A percentile compares a stretch with the other conserved stretches of the same genome.
These are phyloP conservation scores for Salix viminalis DNA, from an alignment of 345 rosid species.

Conservation along the genomic window DNA sequence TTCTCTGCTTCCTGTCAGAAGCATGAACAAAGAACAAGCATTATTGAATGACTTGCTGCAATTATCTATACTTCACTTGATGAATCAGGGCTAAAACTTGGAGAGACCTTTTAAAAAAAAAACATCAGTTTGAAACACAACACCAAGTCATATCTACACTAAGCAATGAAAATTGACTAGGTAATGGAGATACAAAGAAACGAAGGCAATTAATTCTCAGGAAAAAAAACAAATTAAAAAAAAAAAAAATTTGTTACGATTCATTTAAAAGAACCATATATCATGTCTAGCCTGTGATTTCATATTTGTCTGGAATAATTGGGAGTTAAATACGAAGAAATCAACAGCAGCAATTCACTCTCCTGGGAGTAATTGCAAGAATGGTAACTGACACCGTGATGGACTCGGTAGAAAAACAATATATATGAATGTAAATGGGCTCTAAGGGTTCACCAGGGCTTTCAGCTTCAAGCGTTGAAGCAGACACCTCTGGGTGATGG, in stretches of 20 bases:
- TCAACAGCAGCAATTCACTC: conserved; percentile 1
- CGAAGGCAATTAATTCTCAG: no score
- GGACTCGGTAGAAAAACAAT: background rate
- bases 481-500: conserved; percentile 42
- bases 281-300: background rate
- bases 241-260: no score
- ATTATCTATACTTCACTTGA: background rate
- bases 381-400: background rate
- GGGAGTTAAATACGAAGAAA: background rate
- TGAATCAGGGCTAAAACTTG: background rate
- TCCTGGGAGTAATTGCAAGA: background rate
- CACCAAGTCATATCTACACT: no score
- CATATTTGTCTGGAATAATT: background rate
- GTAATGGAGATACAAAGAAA: no score
- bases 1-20: conserved; percentile 46
- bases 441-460: conserved; percentile 44
- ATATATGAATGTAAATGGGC: conserved; percentile 7
- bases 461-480: conserved; percentile 44
- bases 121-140: background rate
- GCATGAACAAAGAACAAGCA: conserved; percentile 13
- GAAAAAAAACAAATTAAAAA: no score
- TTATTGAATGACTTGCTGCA: background rate
- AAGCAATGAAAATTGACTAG: no score
- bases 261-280: no score
- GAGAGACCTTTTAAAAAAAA: background rate